Evolutionary conservation across 164 flowering plant genomes (phyloP), one percentile per base, ranked within the genome.

Genomic region (Dillenia suffruticosa): DNA sequence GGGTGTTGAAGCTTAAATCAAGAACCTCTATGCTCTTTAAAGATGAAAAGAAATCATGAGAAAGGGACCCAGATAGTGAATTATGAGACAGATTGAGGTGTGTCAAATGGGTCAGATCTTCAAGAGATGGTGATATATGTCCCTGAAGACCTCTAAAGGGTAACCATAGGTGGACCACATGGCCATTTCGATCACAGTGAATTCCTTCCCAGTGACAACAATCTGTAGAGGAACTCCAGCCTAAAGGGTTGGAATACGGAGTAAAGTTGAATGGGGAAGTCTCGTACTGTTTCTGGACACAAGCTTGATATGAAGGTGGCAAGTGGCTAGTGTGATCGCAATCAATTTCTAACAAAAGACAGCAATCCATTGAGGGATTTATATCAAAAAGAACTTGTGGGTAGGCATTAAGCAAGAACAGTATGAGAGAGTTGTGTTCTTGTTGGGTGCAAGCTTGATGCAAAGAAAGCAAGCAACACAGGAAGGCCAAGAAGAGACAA

Each of bases 161-260:
- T 4, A 83, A 81, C 63, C 10, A 70, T 14, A 85, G 64, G 40
- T 26, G 56, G 14, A 57, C 69, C 10, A 87, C 86, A 8, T 81
- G 61, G 5, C 71, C 81, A 5, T 57, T 43, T 1, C 1, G 10
- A 59, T 74, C 76, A 61, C 90, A 85, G 9, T 47, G 22, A 11
- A 85, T 44, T 2, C 90, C 90, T 46, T 77, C 82, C 90, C 90
- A 85, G 14, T 2, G 5, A 58, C 90, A 85, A 66, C 90, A 85
- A 46, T 81, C 83, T 1, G 47, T 10, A 2, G 67, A 56, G 11
- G 59, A 8, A 17, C 65, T 46, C 87, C 84, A 79, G 46, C 59
- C 75, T 70, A 3, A 56, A 67, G 2, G 84, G 83, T 4, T 81
- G 82, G 63, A 12, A 69, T 14, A 85, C 1, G 22, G 22, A 19